A percentile compares a stretch with the other conserved stretches of the same genome.
Evolutionary conservation across 2,329 filamentous ascomycete genomes (phyloP).

Genomic region (Seiridium unicorne): DNA sequence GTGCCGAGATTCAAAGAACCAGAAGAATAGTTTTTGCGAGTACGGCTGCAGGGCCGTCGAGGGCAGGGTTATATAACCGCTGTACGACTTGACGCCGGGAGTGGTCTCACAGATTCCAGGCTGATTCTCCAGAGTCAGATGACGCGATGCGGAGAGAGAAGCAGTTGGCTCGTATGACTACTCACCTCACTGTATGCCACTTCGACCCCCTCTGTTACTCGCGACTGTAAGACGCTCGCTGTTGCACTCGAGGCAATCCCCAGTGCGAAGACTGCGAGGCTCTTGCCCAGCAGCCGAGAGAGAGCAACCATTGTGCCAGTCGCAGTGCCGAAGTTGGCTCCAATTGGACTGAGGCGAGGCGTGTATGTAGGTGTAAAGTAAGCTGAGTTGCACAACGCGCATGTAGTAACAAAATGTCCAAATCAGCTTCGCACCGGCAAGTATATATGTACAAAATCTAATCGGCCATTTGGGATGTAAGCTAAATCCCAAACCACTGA

Average conservation of each 20-base stretch:
- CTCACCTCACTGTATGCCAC: slow-evolving; percentile 55
- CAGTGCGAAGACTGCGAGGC: neutral
- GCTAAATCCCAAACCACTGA: no score
- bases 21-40: slow-evolving; percentile 48
- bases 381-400: no score
- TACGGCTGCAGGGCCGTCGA: slow-evolving; percentile 41
- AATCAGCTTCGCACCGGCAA: no score
- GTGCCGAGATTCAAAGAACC: slow-evolving; percentile 28
- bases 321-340: neutral
- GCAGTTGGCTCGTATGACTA: no score
- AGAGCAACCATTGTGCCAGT: neutral
- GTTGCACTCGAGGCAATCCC: neutral
- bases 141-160: no score
- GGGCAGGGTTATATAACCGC: slow-evolving; percentile 58
- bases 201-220: slow-evolving; percentile 5
- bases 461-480: no score
- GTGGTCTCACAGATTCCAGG: slow-evolving; percentile 52
- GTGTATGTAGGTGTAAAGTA: no score
- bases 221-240: slow-evolving; percentile 4
- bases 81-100: slow-evolving; percentile 59
- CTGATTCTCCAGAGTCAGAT: slow-evolving; percentile 24
- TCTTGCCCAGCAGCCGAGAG: neutral
- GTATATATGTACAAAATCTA: no score
- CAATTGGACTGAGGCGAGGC: no score
- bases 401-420: no score